Conservation (phyloP, 2,329 filamentous ascomycete species). For the Diaporthe sp. region DNA sequence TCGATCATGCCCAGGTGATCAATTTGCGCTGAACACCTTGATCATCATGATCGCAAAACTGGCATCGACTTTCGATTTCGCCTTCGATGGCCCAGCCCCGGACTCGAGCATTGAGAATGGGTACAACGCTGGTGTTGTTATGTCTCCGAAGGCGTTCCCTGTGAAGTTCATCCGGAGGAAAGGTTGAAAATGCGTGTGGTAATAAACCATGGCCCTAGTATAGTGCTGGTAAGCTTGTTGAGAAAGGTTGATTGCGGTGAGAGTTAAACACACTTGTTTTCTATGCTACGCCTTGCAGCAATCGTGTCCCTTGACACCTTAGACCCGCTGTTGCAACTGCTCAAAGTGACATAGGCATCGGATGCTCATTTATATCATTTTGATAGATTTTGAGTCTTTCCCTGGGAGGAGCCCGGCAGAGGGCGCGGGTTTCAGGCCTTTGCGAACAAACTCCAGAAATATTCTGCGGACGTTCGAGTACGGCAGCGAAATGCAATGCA, state of each 20-base stretch:
- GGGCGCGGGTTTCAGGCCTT: too few species aligned
- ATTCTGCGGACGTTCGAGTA: background rate
- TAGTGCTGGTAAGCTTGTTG: too few species aligned
- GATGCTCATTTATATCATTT: too few species aligned
- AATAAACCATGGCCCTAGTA: background rate
- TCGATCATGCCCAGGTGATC: conserved; percentile 22
- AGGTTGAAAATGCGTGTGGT: background rate
- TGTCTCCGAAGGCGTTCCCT: conserved; percentile 6
- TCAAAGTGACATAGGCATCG: background rate
- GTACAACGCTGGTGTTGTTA: conserved; percentile 12
- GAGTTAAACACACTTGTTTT: too few species aligned
- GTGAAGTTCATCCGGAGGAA: conserved; percentile 21
- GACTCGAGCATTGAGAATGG: conserved; percentile 12
- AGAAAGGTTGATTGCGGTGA: too few species aligned
- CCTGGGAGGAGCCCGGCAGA: background rate
- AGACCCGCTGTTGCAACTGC: background rate
- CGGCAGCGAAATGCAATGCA: background rate
- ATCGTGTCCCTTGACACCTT: too few species aligned
- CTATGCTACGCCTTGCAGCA: too few species aligned
- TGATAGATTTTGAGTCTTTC: background rate
- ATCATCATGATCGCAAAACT: conserved; percentile 26
- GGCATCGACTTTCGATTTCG: conserved; percentile 9
- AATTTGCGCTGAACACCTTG: conserved; percentile 23
- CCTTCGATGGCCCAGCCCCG: conserved; percentile 10
- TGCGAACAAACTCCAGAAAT: background rate